phyloP scores from a whole-genome alignment of 2,329 filamentous ascomycete species.

The Microsporum ferrugineum region DNA sequence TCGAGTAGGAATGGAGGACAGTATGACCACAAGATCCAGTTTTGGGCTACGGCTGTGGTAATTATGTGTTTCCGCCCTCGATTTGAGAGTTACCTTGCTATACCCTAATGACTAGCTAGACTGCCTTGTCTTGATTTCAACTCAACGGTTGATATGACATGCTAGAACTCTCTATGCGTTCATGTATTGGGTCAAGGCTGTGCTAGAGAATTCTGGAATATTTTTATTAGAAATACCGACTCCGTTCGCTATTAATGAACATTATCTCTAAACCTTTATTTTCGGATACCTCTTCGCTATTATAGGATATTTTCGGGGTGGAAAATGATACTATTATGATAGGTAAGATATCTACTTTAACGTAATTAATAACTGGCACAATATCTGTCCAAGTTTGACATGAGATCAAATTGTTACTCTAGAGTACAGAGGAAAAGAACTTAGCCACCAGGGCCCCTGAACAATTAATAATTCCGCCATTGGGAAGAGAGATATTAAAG shows the following conservation, averaged over 20 bases:
- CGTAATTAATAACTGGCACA: background rate
- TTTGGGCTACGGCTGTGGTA: background rate
- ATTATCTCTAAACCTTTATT: background rate
- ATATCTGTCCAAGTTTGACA: background rate
- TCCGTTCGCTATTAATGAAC: background rate
- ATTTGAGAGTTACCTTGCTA: background rate
- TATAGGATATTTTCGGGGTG: too few relatives aligned
- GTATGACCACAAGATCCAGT: background rate
- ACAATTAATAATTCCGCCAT: background rate
- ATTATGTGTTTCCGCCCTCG: background rate
- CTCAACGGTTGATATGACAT: background rate
- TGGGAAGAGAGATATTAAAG: background rate
- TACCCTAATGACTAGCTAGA: too few relatives aligned
- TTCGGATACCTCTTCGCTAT: too few relatives aligned
- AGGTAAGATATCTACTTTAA: too few relatives aligned
- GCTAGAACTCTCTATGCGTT: background rate
- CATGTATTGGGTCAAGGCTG: background rate
- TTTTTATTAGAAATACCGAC: background rate
- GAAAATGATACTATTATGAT: too few relatives aligned
- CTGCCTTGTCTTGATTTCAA: background rate
- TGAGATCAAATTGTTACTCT: background rate
- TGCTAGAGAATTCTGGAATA: background rate
- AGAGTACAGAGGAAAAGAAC: background rate
- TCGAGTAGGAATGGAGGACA: slow-evolving; percentile 26
- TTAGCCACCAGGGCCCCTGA: background rate